phyloP scores from a whole-genome alignment of 139 green algal species.

The Chlorella sp. region DNA sequence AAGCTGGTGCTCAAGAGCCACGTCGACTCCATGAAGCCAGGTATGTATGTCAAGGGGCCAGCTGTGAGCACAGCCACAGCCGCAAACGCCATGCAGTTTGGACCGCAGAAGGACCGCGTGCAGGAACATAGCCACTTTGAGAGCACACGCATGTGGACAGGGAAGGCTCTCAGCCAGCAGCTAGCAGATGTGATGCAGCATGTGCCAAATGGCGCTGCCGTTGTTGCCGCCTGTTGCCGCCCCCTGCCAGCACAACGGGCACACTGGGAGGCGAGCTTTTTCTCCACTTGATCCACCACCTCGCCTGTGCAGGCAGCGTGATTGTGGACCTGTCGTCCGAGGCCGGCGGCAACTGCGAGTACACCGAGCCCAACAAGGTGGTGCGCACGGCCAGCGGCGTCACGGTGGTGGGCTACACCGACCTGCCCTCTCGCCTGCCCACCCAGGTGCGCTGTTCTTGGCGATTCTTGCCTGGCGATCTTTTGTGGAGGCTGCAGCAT shows the following conservation, averaged over 20 bases:
- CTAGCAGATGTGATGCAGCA: too few species aligned
- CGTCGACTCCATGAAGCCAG: slow-evolving; percentile 77
- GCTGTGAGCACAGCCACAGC: neutral
- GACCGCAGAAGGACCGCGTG: too few species aligned
- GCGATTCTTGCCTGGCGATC: neutral
- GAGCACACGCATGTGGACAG: too few species aligned
- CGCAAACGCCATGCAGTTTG: too few species aligned
- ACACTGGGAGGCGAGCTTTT: too few species aligned
- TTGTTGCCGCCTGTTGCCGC: too few species aligned
- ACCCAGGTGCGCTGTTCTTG: slow-evolving; percentile 36
- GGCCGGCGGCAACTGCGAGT: slow-evolving; percentile 49
- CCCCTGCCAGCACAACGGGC: too few species aligned
- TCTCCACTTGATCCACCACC: too few species aligned
- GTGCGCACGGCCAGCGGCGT: slow-evolving; percentile 44
- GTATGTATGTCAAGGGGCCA: too few species aligned
- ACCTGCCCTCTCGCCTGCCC: slow-evolving; percentile 77
- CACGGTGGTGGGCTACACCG: slow-evolving; percentile 82
- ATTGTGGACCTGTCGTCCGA: slow-evolving; percentile 86
- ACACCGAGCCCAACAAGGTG: slow-evolving; percentile 30
- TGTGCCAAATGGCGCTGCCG: too few species aligned
- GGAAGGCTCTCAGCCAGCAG: too few species aligned
- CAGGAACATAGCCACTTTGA: too few species aligned
- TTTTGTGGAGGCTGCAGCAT: neutral
- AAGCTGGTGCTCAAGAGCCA: slow-evolving; percentile 76
- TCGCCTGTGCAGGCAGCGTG: slow-evolving; percentile 39